Evolutionary conservation across 352 stramenopile species (phyloP).

Genomic region (Plasmopara halstedii): DNA sequence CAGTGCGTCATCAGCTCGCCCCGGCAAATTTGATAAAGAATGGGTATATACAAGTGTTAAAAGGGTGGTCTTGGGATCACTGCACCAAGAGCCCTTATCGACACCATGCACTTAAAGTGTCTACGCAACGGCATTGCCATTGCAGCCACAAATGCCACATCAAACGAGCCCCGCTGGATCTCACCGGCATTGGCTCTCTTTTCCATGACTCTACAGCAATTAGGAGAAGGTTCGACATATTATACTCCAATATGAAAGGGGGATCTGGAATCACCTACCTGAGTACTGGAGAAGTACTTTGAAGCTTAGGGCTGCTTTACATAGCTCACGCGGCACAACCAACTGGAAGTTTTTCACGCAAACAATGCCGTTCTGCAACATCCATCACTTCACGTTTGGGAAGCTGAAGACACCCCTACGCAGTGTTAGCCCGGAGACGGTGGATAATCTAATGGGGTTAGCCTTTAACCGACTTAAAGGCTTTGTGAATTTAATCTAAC

Average conservation of each 20-base stretch:
- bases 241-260: not conserved
- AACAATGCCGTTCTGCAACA: too few relatives aligned
- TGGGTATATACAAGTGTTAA: not conserved
- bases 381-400: too few relatives aligned
- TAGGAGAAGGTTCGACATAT: not conserved
- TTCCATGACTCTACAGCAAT: not conserved
- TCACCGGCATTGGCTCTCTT: not conserved
- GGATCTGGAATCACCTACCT: not conserved
- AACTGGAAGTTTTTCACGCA: too few relatives aligned
- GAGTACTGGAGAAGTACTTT: not conserved
- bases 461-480: slow-evolving; percentile 2
- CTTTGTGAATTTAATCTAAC: not conserved
- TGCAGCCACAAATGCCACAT: not conserved
- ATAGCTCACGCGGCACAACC: too few relatives aligned
- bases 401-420: too few relatives aligned
- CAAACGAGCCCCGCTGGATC: not conserved
- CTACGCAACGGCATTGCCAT: not conserved
- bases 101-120: not conserved
- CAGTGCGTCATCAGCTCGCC: not conserved
- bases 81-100: not conserved
- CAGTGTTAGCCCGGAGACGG: not conserved
- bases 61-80: not conserved
- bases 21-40: not conserved
- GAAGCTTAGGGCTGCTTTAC: not conserved
- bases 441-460: not conserved